Evolutionary conservation across 208 protist species (phyloP).

Genomic region (Acanthamoeba lenticulata): DNA sequence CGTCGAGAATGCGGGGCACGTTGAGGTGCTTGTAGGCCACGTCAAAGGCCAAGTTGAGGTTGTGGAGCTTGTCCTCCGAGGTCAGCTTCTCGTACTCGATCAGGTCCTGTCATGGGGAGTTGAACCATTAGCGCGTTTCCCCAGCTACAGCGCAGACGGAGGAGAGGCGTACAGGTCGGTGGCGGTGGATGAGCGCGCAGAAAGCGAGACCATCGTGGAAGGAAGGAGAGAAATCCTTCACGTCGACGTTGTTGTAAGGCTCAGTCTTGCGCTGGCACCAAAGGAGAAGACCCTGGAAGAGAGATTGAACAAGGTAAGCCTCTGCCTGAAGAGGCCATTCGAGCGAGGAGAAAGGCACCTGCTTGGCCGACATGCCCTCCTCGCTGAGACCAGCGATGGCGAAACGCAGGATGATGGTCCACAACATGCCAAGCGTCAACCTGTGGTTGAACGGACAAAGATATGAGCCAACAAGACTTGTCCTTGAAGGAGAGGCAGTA

Average conservation of each 20-base stretch:
- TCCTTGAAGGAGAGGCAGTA: neutral
- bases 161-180: conserved; percentile 66
- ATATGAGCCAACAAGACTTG: neutral
- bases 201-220: conserved; percentile 83
- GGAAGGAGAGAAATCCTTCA: conserved; percentile 83
- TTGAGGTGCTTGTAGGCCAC: conserved; percentile 83
- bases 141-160: too few species aligned
- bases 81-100: conserved; percentile 52
- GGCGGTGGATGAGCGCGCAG: conserved; percentile 81
- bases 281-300: conserved; percentile 73
- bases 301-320: neutral
- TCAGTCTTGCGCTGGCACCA: conserved; percentile 86
- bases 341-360: conserved; percentile 55
- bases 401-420: conserved; percentile 82
- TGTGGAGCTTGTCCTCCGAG: conserved; percentile 73
- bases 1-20: conserved; percentile 85
- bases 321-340: neutral
- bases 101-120: neutral
- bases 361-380: conserved; percentile 79
- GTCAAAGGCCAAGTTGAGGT: conserved; percentile 87
- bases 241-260: conserved; percentile 82
- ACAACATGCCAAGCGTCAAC: conserved; percentile 48
- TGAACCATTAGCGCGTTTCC: too few species aligned
- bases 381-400: conserved; percentile 78
- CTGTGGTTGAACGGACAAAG: neutral